Evolutionary conservation across 345 rosid genomes (phyloP).

Genomic region (Draba incana): DNA sequence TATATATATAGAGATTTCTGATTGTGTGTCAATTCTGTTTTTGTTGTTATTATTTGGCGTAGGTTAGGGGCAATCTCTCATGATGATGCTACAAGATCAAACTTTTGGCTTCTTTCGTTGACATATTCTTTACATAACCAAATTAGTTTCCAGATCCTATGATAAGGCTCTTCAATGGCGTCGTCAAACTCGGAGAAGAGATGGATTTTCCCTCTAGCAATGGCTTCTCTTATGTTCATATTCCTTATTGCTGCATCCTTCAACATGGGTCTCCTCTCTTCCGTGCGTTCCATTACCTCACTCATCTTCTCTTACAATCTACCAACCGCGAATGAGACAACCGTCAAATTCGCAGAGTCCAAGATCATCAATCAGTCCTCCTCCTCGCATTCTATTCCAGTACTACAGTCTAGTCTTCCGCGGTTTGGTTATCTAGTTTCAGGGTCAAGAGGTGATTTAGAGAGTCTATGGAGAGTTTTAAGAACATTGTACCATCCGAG

Average conservation of each 20-base stretch:
- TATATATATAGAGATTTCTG: background rate
- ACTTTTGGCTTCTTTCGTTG: conserved; percentile 4
- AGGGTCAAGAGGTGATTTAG: conserved; percentile 91
- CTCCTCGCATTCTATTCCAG: conserved; percentile 40
- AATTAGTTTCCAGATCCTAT: conserved; percentile 28
- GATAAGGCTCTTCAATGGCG: conserved; percentile 54
- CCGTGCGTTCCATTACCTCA: conserved; percentile 69
- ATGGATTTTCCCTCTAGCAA: conserved; percentile 85
- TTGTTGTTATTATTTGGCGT: conserved; percentile 5
- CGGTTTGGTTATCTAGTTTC: conserved; percentile 94
- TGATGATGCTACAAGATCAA: background rate
- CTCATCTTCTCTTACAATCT: conserved; percentile 60
- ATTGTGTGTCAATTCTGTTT: conserved; percentile 1
- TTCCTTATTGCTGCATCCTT: conserved; percentile 79
- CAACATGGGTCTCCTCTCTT: conserved; percentile 88
- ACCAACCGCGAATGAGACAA: conserved; percentile 44
- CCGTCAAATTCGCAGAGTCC: conserved; percentile 53
- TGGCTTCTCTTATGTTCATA: conserved; percentile 74
- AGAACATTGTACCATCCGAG: conserved; percentile 84
- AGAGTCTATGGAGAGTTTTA: conserved; percentile 94
- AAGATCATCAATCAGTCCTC: conserved; percentile 50
- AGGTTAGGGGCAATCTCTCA: conserved; percentile 24
- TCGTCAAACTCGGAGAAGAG: conserved; percentile 76
- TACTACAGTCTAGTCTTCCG: conserved; percentile 51
- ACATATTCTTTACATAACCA: conserved; percentile 3